These are phyloP conservation scores for Penicillium ochrochloron DNA, from an alignment of 495 filamentous ascomycete genomes.

Conservation along the genomic window DNA sequence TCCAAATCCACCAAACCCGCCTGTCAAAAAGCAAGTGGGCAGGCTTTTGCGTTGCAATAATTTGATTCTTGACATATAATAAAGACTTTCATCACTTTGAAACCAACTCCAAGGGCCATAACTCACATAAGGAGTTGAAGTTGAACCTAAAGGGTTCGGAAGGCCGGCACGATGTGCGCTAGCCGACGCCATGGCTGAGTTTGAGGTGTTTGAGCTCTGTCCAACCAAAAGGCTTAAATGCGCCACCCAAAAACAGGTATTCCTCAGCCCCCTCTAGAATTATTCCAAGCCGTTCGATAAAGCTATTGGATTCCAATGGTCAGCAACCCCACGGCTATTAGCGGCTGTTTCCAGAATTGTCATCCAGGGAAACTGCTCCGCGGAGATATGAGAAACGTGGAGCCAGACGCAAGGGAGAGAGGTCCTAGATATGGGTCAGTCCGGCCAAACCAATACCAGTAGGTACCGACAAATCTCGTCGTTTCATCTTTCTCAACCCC, in stretches of 20 bases:
- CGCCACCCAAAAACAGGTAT: slow-evolving; percentile 2
- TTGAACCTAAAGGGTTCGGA: slow-evolving; percentile 1
- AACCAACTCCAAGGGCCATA: not conserved
- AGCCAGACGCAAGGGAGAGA: too few relatives aligned
- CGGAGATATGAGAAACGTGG: not conserved
- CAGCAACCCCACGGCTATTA: not conserved
- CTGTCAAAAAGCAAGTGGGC: not conserved
- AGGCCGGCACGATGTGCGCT: not conserved
- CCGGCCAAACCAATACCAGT: too few relatives aligned
- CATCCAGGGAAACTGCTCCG: not conserved
- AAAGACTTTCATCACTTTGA: not conserved
- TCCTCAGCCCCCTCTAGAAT: not conserved
- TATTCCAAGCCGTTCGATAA: not conserved
- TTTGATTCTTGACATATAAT: not conserved
- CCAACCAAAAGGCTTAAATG: slow-evolving; percentile 4
- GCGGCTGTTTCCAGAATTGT: not conserved
- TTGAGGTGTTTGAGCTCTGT: not conserved
- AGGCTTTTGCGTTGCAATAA: not conserved
- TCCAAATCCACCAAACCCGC: not conserved
- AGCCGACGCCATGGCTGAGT: slow-evolving; percentile 7
- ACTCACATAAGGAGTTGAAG: not conserved
- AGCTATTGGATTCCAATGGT: not conserved
- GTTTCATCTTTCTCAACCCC: too few relatives aligned
- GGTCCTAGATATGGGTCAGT: too few relatives aligned
- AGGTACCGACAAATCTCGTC: too few relatives aligned